Evolutionary conservation across 2,329 filamentous ascomycete genomes (phyloP), one percentile per base, ranked within the genome.

Genomic region (Verticillium longisporum): DNA sequence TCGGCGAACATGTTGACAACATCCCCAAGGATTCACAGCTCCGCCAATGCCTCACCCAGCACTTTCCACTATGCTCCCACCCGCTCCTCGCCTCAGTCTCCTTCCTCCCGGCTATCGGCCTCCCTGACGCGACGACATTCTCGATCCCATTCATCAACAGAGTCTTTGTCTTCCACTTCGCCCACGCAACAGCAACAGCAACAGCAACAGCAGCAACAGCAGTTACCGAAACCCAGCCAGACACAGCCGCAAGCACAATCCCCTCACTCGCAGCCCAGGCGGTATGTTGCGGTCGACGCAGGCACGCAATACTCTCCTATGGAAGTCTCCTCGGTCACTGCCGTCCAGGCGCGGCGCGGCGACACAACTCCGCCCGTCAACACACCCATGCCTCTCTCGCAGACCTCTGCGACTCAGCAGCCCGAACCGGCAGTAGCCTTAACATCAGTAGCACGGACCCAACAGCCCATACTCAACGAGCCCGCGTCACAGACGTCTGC

Each of bases 1-100:
- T 73, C 74, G 74, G 74, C 74, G 76, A 83, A 74, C 78, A 85
- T 85, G 83, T 80, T 85, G 80, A 83, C 81, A 73, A 82, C 81
- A 70, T 84, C 82, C 69, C 81, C 82, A 63, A 75, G 80, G 66
- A 74, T 80, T 69, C 71, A 79, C 71, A 73, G 74, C 69, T 76
- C 80, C 67, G 75, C 79, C 74, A 83, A 78, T 77, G 77, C 79
- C 70, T 84, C 82, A 58, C 80, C 82, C 64, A 74, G 69, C 67
- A 73, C 74, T 68, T 76, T 79, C 70, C 78, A 80, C 69, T 81
- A 81, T 78, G 77, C 77, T 68, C 73, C 80, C 73, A 72, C 75
- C 67, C 71, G 70, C 64, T 75, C 74, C 66, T 77, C 77, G 64
- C 75, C 75, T 64, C 71, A 70, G 65, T 74, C 74, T 62, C 78